Base-by-base conservation (phyloP, 1,284 basidiomycete species). In the Rhodofomes roseus region DNA sequence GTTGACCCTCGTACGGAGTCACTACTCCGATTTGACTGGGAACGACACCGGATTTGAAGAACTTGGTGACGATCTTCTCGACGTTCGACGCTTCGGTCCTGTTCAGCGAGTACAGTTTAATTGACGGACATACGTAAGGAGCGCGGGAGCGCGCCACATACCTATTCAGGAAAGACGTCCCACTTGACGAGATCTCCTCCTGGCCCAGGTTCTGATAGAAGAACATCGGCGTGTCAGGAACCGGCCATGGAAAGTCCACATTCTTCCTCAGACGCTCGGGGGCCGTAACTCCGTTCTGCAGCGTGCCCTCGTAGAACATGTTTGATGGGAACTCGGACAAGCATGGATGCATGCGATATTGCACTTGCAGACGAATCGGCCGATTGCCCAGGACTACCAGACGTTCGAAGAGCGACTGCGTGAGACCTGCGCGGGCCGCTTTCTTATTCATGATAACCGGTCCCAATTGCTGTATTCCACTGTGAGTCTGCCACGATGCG, bases 391-490 rank as follows among this genome's bases (percentile, higher is more conserved):
- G 88, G 54, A 98, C 83, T 65, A 99, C 95, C 55, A 99, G 87
- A 40, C 97, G 91, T 74, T 99, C 97, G 70, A 99, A 99, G 25
- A 99, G 87, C 1, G 96, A 98, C 73, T 98, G 96, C 0, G 95
- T 98, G 46, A 99, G 83, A 31, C 97, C 97, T 0, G 97, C 97
- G 16, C 95, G 89, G 0, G 97, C 97, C 1, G 96, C 97, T 74
- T 99, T 98, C 84, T 98, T 99, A 86, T 98, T 99, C 97, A 99
- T 99, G 73, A 99, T 98, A 67, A 98, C 97, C 9, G 97, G 97
- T 1, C 97, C 97, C 53, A 99, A 88, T 83, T 99, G 97, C 78
- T 92, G 72, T 4, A 23, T 57, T 60, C 34, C n/a, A 53, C 34
- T 44, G 43, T 55, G 14, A 54, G 39, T 39, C n/a, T 50, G 37